phyloP scores from a whole-genome alignment of 2,329 filamentous ascomycete species.

The Penicillium sp. region DNA sequence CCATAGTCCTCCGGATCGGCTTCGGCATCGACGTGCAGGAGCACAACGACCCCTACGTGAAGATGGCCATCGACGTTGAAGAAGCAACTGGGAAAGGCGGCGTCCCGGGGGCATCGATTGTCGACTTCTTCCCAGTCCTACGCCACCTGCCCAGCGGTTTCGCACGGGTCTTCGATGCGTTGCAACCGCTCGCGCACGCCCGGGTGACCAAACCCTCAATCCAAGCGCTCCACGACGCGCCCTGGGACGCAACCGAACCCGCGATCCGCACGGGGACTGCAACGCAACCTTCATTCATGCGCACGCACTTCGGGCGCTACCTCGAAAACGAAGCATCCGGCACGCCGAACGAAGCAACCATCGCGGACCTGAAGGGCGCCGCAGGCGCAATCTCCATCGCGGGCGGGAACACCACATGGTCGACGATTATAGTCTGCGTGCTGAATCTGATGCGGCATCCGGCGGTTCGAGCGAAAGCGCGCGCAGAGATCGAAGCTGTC shows the following conservation, averaged over 20 bases:
- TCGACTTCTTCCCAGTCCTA: constrained; percentile 17
- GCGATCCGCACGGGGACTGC: constrained; percentile 4
- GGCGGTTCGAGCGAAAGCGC: background rate
- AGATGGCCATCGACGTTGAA: constrained; percentile 18
- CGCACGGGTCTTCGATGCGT: background rate
- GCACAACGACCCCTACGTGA: constrained; percentile 14
- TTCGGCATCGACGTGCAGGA: constrained; percentile 14
- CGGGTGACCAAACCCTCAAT: constrained; percentile 4
- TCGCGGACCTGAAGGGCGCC: constrained; percentile 13
- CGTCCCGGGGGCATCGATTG: constrained; percentile 9
- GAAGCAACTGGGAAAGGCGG: constrained; percentile 16
- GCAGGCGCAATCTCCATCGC: constrained; percentile 16
- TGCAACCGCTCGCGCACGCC: constrained; percentile 11
- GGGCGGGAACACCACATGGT: constrained; percentile 17
- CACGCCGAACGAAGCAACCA: background rate
- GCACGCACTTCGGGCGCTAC: background rate
- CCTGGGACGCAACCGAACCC: constrained; percentile 16
- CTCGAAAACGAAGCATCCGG: background rate
- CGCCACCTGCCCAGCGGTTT: constrained; percentile 4
- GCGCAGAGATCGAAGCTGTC: background rate
- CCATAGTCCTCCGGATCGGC: constrained; percentile 13
- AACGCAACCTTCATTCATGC: constrained; percentile 15
- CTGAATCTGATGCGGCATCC: constrained; percentile 8
- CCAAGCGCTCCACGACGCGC: constrained; percentile 7
- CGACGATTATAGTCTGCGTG: constrained; percentile 13